Percentiles rank a stretch among this genome's conserved stretches.
Conservation (phyloP, 179 eudicot genomes). For the Sideroxylon spinosum region DNA sequence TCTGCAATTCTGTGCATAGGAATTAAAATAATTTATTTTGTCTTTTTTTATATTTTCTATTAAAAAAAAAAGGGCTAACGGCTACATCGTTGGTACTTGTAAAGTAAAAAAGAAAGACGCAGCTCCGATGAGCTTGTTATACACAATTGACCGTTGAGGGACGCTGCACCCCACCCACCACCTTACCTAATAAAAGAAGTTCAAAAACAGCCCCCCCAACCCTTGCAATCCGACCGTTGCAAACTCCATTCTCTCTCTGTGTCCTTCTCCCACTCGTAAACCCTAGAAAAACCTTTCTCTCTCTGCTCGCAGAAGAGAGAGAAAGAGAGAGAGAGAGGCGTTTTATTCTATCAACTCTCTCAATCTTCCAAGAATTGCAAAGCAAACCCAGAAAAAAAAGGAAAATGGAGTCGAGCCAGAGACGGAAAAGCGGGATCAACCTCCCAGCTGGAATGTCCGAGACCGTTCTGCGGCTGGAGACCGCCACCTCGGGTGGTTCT, state of each 20-base stretch:
- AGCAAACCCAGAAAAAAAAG: neutral
- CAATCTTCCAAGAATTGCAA: neutral
- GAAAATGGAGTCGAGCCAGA: slow-evolving; percentile 47
- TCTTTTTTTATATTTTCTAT: too few species aligned
- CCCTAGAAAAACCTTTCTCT: slow-evolving; percentile 10
- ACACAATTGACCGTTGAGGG: slow-evolving; percentile 17
- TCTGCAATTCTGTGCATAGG: too few species aligned
- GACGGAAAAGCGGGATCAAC: slow-evolving; percentile 83
- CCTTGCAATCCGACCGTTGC: slow-evolving; percentile 1
- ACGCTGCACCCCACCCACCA: neutral
- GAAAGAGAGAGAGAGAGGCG: neutral
- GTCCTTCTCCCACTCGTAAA: slow-evolving; percentile 1
- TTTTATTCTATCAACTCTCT: slow-evolving; percentile 8
- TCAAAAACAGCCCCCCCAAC: neutral
- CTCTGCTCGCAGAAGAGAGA: neutral
- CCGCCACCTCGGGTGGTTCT: slow-evolving; percentile 25
- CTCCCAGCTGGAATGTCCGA: slow-evolving; percentile 76
- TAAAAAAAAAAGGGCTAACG: neutral
- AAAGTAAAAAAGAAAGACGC: neutral
- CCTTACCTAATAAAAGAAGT: neutral
- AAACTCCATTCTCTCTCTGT: neutral
- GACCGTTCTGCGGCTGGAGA: slow-evolving; percentile 53
- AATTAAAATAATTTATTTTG: too few species aligned
- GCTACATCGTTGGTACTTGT: slow-evolving; percentile 2
- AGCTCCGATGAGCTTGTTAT: slow-evolving; percentile 1